phyloP scores from a whole-genome alignment of 106 monocot species.

The Dendrobium huoshanense region DNA sequence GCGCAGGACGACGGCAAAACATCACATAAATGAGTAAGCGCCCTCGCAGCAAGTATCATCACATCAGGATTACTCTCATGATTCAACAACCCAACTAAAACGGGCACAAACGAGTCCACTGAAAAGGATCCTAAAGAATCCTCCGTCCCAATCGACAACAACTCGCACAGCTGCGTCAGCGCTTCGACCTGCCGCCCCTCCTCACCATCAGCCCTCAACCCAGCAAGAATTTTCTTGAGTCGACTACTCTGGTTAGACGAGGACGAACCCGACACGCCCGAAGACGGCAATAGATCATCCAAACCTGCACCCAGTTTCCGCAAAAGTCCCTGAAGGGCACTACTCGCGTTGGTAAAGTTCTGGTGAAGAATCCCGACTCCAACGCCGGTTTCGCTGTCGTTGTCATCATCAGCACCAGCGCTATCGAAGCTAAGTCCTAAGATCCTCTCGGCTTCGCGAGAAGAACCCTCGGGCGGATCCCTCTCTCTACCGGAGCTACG shows the following conservation, averaged over 20 bases:
- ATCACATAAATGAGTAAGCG: slow-evolving; percentile 84
- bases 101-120: slow-evolving; percentile 90
- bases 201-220: slow-evolving; percentile 81
- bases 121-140: slow-evolving; percentile 82
- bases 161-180: slow-evolving; percentile 88
- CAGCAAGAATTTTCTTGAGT: slow-evolving; percentile 83
- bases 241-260: slow-evolving; percentile 49
- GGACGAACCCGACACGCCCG: slow-evolving; percentile 35
- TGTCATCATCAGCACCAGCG: slow-evolving; percentile 41
- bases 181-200: slow-evolving; percentile 91
- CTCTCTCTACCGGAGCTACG: slow-evolving; percentile 51
- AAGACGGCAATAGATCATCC: slow-evolving; percentile 83
- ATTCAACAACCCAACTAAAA: slow-evolving; percentile 85
- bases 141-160: slow-evolving; percentile 94
- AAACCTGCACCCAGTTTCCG: slow-evolving; percentile 88
- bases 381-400: slow-evolving; percentile 37
- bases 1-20: slow-evolving; percentile 85
- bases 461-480: slow-evolving; percentile 41
- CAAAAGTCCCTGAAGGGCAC: slow-evolving; percentile 88
- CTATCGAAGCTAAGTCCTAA: slow-evolving; percentile 54
- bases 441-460: slow-evolving; percentile 44
- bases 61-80: slow-evolving; percentile 86
- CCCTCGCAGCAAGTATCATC: slow-evolving; percentile 94
- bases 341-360: slow-evolving; percentile 68
- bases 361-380: slow-evolving; percentile 57